Percentiles rank a stretch among this genome's conserved stretches.
Evolutionary conservation across 768 basidiomycete species (phyloP).

Genomic region (Agrocybe chaxingu): DNA sequence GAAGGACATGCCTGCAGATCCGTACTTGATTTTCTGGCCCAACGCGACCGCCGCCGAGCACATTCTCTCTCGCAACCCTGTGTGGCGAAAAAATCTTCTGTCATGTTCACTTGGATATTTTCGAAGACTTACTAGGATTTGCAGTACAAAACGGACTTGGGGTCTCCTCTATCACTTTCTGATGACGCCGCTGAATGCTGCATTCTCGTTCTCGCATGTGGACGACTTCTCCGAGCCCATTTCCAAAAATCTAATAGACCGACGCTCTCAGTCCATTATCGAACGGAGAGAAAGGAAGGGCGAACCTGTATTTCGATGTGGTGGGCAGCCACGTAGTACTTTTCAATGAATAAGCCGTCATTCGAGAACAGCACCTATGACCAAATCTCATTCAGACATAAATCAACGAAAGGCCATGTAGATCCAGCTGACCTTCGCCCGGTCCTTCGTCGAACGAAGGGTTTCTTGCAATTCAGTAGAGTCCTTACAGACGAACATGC

Average conservation of each 20-base stretch:
- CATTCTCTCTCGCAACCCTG: conserved; percentile 45
- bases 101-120: background rate
- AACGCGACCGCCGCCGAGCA: conserved; percentile 52
- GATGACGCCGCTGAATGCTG: conserved; percentile 64
- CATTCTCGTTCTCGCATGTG: conserved; percentile 73
- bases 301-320: conserved; percentile 65
- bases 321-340: conserved; percentile 50
- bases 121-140: conserved; percentile 36
- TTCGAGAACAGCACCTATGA: conserved; percentile 45
- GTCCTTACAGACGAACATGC: conserved; percentile 50
- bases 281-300: background rate
- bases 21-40: conserved; percentile 47
- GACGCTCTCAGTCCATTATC: background rate
- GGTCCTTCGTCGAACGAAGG: conserved; percentile 33
- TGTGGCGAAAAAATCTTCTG: background rate
- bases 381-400: background rate
- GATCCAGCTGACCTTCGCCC: conserved; percentile 38
- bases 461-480: conserved; percentile 32
- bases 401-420: background rate
- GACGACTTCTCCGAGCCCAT: conserved; percentile 54
- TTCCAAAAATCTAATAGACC: conserved; percentile 57
- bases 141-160: conserved; percentile 54
- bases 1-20: conserved; percentile 46
- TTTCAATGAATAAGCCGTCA: conserved; percentile 55
- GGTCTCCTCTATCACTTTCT: conserved; percentile 72